A percentile compares a stretch with the other conserved stretches of the same genome.
These are phyloP conservation scores for Monascus ruber DNA, from an alignment of 2,329 filamentous ascomycete species.

Conservation along the genomic window DNA sequence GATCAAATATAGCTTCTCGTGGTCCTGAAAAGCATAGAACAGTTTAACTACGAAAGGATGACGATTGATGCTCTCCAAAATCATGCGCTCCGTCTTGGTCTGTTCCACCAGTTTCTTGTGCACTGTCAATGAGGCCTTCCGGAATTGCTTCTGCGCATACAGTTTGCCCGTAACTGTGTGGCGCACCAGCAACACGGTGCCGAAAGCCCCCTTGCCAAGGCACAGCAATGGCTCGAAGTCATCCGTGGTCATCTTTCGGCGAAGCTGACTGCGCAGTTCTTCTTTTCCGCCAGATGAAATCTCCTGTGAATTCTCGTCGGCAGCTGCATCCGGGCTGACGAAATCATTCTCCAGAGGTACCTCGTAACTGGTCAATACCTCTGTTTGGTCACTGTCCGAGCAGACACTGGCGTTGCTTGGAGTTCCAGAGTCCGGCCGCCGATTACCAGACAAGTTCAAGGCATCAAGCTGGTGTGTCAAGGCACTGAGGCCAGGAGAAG, in stretches of 20 bases:
- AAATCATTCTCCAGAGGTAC: constrained; percentile 78
- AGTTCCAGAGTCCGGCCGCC: constrained; percentile 42
- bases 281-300: constrained; percentile 44
- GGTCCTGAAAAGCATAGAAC: constrained; percentile 96
- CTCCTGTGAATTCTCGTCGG: constrained; percentile 20
- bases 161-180: constrained; percentile 77
- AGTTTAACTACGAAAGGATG: constrained; percentile 98
- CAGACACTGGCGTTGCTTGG: constrained; percentile 49
- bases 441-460: constrained; percentile 54
- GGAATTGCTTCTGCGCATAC: constrained; percentile 97
- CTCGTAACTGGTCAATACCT: constrained; percentile 70
- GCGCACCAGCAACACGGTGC: constrained; percentile 87
- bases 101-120: constrained; percentile 95
- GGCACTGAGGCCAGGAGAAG: constrained; percentile 63
- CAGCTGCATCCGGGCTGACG: constrained; percentile 48
- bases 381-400: constrained; percentile 54
- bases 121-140: constrained; percentile 88
- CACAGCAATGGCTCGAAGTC: constrained; percentile 89
- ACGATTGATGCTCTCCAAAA: constrained; percentile 88
- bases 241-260: constrained; percentile 76
- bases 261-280: constrained; percentile 40
- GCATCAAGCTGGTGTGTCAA: constrained; percentile 72
- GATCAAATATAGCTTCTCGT: constrained; percentile 93
- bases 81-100: constrained; percentile 90
- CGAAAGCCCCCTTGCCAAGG: constrained; percentile 91